These are phyloP conservation scores for Boletus reticulatus DNA, from an alignment of 768 basidiomycete genomes.

Conservation along the genomic window DNA sequence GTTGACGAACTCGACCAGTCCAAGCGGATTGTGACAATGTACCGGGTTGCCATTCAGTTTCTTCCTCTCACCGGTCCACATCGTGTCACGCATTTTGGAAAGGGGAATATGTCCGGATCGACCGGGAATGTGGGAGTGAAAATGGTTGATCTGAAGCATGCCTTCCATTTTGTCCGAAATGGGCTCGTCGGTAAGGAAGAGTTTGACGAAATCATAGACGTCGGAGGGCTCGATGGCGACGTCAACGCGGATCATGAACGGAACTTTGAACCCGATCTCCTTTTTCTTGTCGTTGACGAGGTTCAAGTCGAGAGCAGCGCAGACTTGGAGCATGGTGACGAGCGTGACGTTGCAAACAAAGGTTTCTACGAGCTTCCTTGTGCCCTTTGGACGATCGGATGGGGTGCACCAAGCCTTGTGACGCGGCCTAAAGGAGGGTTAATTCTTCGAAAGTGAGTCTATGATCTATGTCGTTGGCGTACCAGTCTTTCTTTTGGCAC, in stretches of 20 bases:
- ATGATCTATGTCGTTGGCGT: background rate
- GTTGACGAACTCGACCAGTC: conserved; percentile 18
- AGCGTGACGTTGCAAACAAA: conserved; percentile 7
- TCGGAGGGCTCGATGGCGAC: conserved; percentile 15
- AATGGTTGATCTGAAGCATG: conserved; percentile 16
- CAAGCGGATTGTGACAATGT: conserved; percentile 1
- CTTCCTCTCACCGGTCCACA: conserved; percentile 9
- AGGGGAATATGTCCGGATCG: conserved; percentile 7
- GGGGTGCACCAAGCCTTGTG: conserved; percentile 11
- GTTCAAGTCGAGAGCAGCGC: conserved; percentile 11
- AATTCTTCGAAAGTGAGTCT: background rate
- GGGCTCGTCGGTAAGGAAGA: conserved; percentile 8
- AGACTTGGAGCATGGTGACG: conserved; percentile 5
- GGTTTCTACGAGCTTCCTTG: conserved; percentile 12
- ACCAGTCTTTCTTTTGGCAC: conserved; percentile 22
- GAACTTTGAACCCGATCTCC: conserved; percentile 11
- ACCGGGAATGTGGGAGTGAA: conserved; percentile 9
- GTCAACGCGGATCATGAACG: conserved; percentile 15
- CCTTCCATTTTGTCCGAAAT: conserved; percentile 4
- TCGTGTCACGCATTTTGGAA: background rate
- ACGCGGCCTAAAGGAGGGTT: conserved; percentile 2
- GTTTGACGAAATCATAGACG: background rate
- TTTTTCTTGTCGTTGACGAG: conserved; percentile 5
- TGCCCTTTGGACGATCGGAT: conserved; percentile 14
- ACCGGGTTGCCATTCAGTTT: background rate